These are phyloP conservation scores for Teunomyces pallodes DNA, from an alignment of 805 yeast genomes.

Conservation along the genomic window DNA sequence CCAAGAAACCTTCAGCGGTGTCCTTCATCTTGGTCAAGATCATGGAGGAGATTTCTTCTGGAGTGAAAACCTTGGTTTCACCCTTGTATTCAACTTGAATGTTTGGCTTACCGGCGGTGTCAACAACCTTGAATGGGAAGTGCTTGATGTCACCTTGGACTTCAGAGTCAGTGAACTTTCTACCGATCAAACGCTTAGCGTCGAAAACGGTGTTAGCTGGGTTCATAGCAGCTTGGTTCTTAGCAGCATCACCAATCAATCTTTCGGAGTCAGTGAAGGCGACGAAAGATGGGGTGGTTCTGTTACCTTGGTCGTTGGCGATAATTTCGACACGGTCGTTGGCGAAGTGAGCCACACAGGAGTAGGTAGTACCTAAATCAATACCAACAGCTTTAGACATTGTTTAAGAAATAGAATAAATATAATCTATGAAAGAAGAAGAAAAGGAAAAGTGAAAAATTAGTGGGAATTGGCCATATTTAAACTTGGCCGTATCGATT, in stretches of 20 bases:
- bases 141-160: conserved; percentile 30
- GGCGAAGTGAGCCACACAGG: conserved; percentile 33
- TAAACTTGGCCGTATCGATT: conserved; percentile 4
- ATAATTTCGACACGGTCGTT: conserved; percentile 32
- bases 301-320: conserved; percentile 35
- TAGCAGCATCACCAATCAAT: conserved; percentile 34
- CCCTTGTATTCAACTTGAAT: conserved; percentile 32
- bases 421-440: conserved; percentile 3
- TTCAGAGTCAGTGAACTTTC: conserved; percentile 26
- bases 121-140: conserved; percentile 33
- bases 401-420: conserved; percentile 4
- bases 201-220: conserved; percentile 32
- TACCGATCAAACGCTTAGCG: conserved; percentile 34
- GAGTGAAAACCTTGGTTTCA: conserved; percentile 32
- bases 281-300: conserved; percentile 33
- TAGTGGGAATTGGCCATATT: conserved; percentile 1
- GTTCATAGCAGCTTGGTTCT: conserved; percentile 35
- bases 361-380: conserved; percentile 34
- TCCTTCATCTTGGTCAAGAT: conserved; percentile 33
- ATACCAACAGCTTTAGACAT: conserved; percentile 33
- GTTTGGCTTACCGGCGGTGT: conserved; percentile 28
- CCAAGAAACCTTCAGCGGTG: conserved; percentile 31
- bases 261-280: conserved; percentile 33
- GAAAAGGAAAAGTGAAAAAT: conserved; percentile 2
- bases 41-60: conserved; percentile 32